Evolutionary conservation across 2,329 filamentous ascomycete genomes (phyloP), one percentile per base, ranked within the genome.

Genomic region (Aspergillus sp.): DNA sequence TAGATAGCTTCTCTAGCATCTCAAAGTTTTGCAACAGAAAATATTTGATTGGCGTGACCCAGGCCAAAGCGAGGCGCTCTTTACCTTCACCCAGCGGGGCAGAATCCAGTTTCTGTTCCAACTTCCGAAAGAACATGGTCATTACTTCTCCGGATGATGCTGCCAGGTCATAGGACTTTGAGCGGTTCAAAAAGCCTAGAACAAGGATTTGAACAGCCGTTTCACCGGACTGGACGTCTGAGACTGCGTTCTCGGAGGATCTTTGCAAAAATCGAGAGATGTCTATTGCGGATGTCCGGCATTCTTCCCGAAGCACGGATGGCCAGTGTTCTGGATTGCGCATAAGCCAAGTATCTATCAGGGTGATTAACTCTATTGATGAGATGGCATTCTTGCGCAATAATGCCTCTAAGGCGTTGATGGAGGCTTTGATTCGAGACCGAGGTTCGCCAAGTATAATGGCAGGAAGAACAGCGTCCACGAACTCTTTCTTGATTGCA

Each of bases 371-470:
- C 17, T 73, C 68, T n/a, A 60, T 57, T 2, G 68, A 63, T 14
- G 65, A 58, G 15, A 77, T 62, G 6, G 71, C 73, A 54, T 68
- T 70, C 62, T 75, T 77, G 55, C 72, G 73, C 9, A 77, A 60
- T 27, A 76, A 62, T 47, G 70, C 65, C 56, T 78, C 75, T 21
- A 77, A 44, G 27, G 71, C 66, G 12, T 71, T 66, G 12, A 78
- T 62, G 2, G 68, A 72, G 7, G 71, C 70, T 55, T 77, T 77
- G 3, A 76, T 55, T 37, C 70, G 68, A 27, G 75, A 71, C 37
- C 72, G 70, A 14, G 73, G 73, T 58, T 77, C 75, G 15, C 72
- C 70, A 19, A 75, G 63, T 15, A 77, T 59, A 48, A 77, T 70
- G 48, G 67, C 72, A 6, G 75, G 73, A n/a, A 76, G 55, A 3